A percentile compares a stretch with the other conserved stretches of the same genome.
These are phyloP conservation scores for Colletotrichum somersetense DNA, from an alignment of 2,329 filamentous ascomycete genomes.

Conservation along the genomic window DNA sequence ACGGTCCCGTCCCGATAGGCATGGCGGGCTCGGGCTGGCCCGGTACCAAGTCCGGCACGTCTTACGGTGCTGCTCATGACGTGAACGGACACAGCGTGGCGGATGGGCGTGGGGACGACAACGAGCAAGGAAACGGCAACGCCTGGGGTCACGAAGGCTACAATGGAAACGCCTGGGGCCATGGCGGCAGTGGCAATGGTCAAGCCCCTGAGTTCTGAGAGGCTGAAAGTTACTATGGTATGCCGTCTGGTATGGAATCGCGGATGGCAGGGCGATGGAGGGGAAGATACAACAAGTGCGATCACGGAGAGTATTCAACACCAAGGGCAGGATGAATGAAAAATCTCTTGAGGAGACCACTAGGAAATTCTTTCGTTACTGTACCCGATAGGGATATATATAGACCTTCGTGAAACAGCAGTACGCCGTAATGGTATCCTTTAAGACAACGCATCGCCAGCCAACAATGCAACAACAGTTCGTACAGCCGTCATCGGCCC, in stretches of 20 bases:
- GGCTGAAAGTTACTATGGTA: not conserved
- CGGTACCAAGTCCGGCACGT: not conserved
- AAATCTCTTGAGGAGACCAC: too few species aligned
- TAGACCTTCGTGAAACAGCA: conserved; percentile 4
- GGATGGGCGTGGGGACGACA: too few species aligned
- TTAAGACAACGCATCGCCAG: conserved; percentile 53
- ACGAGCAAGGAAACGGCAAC: not conserved
- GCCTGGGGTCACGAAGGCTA: not conserved
- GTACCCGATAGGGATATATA: not conserved
- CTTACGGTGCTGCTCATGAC: not conserved
- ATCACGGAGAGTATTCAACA: not conserved
- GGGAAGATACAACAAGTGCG: not conserved
- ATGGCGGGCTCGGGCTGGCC: not conserved
- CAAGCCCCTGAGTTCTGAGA: not conserved
- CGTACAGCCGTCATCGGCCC: conserved; percentile 68
- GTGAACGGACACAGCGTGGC: too few species aligned
- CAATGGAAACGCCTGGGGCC: not conserved
- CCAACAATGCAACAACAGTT: conserved; percentile 71
- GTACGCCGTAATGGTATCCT: conserved; percentile 11
- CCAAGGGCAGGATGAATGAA: not conserved
- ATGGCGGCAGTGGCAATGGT: not conserved
- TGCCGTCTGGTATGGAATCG: not conserved
- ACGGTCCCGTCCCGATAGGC: not conserved
- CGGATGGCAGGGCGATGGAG: too few species aligned
- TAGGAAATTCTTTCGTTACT: not conserved